These are phyloP conservation scores for Nicotiana paniculata DNA, from an alignment of 257 asterid genomes.

Conservation along the genomic window DNA sequence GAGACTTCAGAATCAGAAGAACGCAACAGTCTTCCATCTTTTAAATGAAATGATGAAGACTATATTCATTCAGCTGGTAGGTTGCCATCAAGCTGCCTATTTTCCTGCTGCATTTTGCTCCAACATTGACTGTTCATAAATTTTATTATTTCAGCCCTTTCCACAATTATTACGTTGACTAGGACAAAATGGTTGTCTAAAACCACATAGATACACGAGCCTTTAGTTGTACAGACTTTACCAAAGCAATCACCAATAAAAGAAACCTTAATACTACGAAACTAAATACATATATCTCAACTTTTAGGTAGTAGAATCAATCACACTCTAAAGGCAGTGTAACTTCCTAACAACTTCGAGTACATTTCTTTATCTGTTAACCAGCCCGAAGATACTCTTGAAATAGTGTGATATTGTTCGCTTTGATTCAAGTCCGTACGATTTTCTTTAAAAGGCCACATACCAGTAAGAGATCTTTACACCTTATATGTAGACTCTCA, in stretches of 20 bases:
- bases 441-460: rapidly evolving
- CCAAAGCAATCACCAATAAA: background rate
- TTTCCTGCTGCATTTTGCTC: background rate
- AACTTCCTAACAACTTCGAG: too few species aligned
- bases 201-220: background rate
- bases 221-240: background rate
- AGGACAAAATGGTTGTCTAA: background rate
- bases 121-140: background rate
- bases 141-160: background rate
- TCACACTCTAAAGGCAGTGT: background rate
- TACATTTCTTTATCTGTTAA: too few species aligned
- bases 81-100: background rate
- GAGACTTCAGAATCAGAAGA: background rate
- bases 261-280: background rate
- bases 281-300: background rate
- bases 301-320: background rate
- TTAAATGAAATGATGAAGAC: background rate
- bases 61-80: background rate
- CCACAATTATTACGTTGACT: background rate
- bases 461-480: too few species aligned
- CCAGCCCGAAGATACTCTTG: too few species aligned
- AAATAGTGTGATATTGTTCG: too few species aligned
- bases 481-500: too few species aligned
- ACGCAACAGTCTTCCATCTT: background rate
- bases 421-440: too few species aligned